phyloP scores from a whole-genome alignment of 2,329 filamentous ascomycete species.

The Trichocomaceae sp. region DNA sequence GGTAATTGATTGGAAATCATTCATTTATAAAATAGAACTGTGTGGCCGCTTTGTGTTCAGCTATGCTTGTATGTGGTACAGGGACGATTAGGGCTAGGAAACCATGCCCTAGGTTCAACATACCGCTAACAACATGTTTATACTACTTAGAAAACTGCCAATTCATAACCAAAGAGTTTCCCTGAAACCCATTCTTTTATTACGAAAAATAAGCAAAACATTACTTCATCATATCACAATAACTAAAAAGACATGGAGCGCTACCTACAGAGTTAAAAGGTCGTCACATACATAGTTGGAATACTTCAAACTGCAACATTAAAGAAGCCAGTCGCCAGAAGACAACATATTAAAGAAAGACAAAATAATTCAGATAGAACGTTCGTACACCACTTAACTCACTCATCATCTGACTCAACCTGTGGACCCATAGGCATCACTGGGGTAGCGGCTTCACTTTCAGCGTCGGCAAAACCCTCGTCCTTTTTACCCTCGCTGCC shows the following conservation, averaged over 20 bases:
- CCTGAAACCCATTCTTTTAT: not conserved
- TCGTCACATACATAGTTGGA: not conserved
- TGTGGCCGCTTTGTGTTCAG: not conserved
- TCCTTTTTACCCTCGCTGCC: not conserved
- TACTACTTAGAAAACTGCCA: no score
- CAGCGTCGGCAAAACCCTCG: slow-evolving; percentile 1
- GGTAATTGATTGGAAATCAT: not conserved
- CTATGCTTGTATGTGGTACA: not conserved
- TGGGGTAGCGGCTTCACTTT: slow-evolving; percentile 1
- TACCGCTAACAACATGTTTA: not conserved
- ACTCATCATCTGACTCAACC: not conserved
- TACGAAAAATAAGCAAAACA: not conserved
- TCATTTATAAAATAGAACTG: not conserved
- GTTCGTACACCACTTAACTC: not conserved
- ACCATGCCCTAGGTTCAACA: not conserved
- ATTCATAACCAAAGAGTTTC: no score
- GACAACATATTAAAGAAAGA: not conserved
- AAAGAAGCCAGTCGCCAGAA: not conserved
- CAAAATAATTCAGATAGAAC: not conserved
- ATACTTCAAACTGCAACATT: not conserved
- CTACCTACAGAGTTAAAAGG: not conserved
- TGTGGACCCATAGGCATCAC: slow-evolving; percentile 1
- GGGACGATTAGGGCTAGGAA: not conserved
- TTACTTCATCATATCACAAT: not conserved
- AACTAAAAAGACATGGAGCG: not conserved